These are phyloP conservation scores for Aspergillus calidoustus DNA, from an alignment of 2,329 filamentous ascomycete species.

Conservation along the genomic window DNA sequence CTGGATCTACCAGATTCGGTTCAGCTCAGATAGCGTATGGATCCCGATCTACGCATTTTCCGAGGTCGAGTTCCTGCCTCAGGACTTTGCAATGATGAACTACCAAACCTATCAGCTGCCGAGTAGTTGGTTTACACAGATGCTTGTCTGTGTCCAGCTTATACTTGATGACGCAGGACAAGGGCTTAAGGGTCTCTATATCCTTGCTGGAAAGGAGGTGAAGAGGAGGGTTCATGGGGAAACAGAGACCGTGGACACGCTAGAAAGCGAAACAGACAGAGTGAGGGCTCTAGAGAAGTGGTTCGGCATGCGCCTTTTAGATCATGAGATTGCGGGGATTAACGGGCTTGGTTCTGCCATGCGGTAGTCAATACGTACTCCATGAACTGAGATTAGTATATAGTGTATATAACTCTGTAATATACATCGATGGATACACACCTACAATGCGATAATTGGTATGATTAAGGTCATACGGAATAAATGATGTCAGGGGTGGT, in stretches of 20 bases:
- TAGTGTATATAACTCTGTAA: too few species aligned
- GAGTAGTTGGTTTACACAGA: slow-evolving; percentile 59
- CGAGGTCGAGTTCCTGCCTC: slow-evolving; percentile 65
- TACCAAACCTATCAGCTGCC: slow-evolving; percentile 57
- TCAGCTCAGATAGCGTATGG: slow-evolving; percentile 57
- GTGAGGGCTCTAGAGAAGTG: slow-evolving; percentile 55
- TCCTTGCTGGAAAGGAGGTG: slow-evolving; percentile 56
- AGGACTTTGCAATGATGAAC: slow-evolving; percentile 67
- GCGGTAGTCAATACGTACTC: slow-evolving; percentile 22
- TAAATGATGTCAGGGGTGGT: neutral
- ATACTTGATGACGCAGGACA: slow-evolving; percentile 54
- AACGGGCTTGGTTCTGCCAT: slow-evolving; percentile 56
- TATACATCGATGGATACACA: too few species aligned
- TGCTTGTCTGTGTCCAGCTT: slow-evolving; percentile 60
- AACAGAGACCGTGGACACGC: slow-evolving; percentile 53
- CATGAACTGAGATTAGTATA: too few species aligned
- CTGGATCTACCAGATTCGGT: slow-evolving; percentile 69
- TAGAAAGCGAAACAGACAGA: slow-evolving; percentile 59
- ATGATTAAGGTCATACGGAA: neutral
- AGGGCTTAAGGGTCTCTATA: slow-evolving; percentile 57
- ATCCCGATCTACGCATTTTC: slow-evolving; percentile 67
- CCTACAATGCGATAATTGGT: too few species aligned
- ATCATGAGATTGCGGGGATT: slow-evolving; percentile 57
- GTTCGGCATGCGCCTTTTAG: slow-evolving; percentile 58
- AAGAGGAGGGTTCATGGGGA: slow-evolving; percentile 60